Base-by-base conservation (phyloP, 352 stramenopile species). In the Pythium dissimile region DNA sequence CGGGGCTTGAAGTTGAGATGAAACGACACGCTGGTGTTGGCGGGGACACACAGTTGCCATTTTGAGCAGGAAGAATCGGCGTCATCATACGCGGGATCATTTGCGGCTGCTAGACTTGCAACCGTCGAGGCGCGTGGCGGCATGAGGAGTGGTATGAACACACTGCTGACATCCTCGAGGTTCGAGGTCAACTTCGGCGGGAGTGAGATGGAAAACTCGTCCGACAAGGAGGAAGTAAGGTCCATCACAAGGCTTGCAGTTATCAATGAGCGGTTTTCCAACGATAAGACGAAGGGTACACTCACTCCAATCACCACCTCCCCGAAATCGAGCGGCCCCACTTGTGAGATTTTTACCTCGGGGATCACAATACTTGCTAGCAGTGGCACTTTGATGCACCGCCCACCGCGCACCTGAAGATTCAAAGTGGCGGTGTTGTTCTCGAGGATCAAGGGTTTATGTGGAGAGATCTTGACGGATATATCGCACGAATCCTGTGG, bases 261-360 rank as follows among this genome's bases (percentile, higher is more conserved):
- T n/a, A 97, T 96, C 10, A 61, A 59, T 21, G 80, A 89, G 27
- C 73, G 68, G 58, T 98, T 98, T 27, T 82, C 72, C 2, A 98
- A 34, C 0, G 81, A 79, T 1, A 98, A 37, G 0, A 80, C 53
- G 0, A 73, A 72, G 6, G 77, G 76, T 0, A 89, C 75, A 0
- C 71, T 80, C 3, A 88, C 83, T 5, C 89, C 91, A 10, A 97
- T 61, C 8, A 93, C 79, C 6, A 96, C 79, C 21, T 84, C 73
- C 18, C 79, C 88, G 59, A 96, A 97, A n/a, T 87, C 80, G 27
- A 91, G 53, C 0, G 50, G 48, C 5, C 15, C 31, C 0, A 63
- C 34, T 12, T 60, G 76, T 18, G 62, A 56, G 6, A 96, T 72
- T 9, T 72, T 70, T 9, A 97, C 77, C 6, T 96, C 80, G 0